These are phyloP conservation scores for Calocera cornea DNA, from an alignment of 768 basidiomycete species.

Conservation along the genomic window DNA sequence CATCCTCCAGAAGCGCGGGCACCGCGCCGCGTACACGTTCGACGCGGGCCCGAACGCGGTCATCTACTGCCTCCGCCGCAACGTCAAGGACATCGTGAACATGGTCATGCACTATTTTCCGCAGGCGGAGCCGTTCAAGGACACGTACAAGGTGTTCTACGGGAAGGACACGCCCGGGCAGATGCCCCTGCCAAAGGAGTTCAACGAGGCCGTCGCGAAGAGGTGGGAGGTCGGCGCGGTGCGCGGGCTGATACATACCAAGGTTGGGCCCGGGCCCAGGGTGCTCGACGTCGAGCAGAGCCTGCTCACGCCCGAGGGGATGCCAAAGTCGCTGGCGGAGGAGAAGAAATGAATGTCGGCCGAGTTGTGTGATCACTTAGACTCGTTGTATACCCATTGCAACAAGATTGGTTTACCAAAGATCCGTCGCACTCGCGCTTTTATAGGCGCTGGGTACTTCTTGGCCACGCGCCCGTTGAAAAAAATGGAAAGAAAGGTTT, in stretches of 20 bases:
- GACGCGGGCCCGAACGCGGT: conserved; percentile 99
- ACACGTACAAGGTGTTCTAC: conserved; percentile 51
- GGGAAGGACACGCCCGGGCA: conserved; percentile 32
- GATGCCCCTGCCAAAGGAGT: conserved; percentile 43
- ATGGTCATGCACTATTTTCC: conserved; percentile 80
- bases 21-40: conserved; percentile 94
- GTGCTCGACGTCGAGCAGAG: conserved; percentile 48
- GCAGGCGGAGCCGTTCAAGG: conserved; percentile 59
- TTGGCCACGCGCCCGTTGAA: too few relatives aligned
- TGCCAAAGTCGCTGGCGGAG: conserved; percentile 35
- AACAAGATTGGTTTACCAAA: too few relatives aligned
- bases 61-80: conserved; percentile 71
- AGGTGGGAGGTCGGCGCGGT: conserved; percentile 63
- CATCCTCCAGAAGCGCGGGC: conserved; percentile 39
- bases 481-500: too few relatives aligned
- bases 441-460: too few relatives aligned
- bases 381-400: background rate
- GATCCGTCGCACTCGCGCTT: too few relatives aligned
- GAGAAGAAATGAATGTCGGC: background rate
- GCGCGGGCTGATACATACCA: conserved; percentile 80
- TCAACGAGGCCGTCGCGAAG: conserved; percentile 66
- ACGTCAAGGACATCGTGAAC: conserved; percentile 64
- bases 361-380: background rate
- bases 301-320: conserved; percentile 52
- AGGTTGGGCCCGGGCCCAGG: conserved; percentile 79